Evolutionary conservation across 257 asterid genomes (phyloP).

Genomic region (Solanum paucissectum): DNA sequence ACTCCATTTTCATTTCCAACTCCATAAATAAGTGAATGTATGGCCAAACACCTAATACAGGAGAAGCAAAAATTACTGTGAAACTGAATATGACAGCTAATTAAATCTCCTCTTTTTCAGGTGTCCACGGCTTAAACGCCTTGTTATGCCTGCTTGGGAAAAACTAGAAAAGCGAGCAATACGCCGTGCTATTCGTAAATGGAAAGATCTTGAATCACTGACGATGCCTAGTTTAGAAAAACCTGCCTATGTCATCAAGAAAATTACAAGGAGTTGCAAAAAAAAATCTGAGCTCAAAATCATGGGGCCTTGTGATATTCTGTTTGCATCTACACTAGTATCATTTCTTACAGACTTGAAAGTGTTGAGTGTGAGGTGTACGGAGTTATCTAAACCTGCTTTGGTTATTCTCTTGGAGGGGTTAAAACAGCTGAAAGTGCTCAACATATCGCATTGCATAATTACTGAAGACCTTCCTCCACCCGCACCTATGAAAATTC

Average conservation of each 20-base stretch:
- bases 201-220: conserved; percentile 62
- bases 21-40: too few relatives aligned
- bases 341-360: conserved; percentile 44
- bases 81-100: not conserved
- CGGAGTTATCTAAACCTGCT: conserved; percentile 35
- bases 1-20: too few relatives aligned
- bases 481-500: conserved; percentile 18
- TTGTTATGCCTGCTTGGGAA: conserved; percentile 82
- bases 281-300: conserved; percentile 49
- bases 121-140: conserved; percentile 61
- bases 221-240: conserved; percentile 68
- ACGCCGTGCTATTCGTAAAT: conserved; percentile 35
- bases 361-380: conserved; percentile 70
- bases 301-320: conserved; percentile 54
- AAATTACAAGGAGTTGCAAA: conserved; percentile 41
- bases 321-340: conserved; percentile 39
- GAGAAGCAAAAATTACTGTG: not conserved
- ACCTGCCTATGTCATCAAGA: conserved; percentile 56
- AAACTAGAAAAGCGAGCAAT: conserved; percentile 52
- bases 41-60: not conserved
- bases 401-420: conserved; percentile 42
- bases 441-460: conserved; percentile 70
- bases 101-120: conserved; percentile 20
- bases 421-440: conserved; percentile 49
- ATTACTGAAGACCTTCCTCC: conserved; percentile 32